A percentile compares a stretch with the other conserved stretches of the same genome.
Evolutionary conservation across 2,329 filamentous ascomycete species (phyloP).

Genomic region (Calcarisporium arbuscula): DNA sequence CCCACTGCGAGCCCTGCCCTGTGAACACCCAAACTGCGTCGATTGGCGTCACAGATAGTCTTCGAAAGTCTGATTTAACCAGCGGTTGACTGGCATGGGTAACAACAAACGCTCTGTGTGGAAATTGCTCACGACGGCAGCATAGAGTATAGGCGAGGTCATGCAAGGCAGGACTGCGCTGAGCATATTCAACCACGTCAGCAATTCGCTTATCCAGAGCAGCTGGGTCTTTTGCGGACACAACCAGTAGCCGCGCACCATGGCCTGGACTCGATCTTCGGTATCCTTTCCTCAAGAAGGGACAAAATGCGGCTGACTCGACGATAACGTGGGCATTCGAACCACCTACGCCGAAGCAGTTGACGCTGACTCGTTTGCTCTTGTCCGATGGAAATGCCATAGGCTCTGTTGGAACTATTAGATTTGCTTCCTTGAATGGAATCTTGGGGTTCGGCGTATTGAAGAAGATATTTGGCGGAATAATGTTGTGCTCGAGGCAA

Average conservation of each 20-base stretch:
- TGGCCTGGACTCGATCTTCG: no score
- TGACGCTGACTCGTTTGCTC: constrained; percentile 8
- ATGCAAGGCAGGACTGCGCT: no score
- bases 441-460: constrained; percentile 17
- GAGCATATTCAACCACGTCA: no score
- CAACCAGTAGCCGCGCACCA: no score
- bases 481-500: constrained; percentile 18
- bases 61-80: no score
- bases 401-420: constrained; percentile 23
- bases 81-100: no score
- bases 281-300: no score
- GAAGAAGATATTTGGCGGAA: constrained; percentile 19
- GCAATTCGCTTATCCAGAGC: no score
- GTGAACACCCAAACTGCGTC: constrained; percentile 26
- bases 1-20: constrained; percentile 30
- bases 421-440: constrained; percentile 19
- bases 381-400: constrained; percentile 8
- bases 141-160: constrained; percentile 1
- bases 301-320: no score
- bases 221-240: no score
- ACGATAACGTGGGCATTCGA: constrained; percentile 8
- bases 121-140: not conserved
- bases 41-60: no score
- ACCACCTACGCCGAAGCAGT: constrained; percentile 11
- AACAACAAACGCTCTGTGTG: constrained; percentile 2